These are phyloP conservation scores for Lachnellula suecica DNA, from an alignment of 2,329 filamentous ascomycete genomes.

Conservation along the genomic window DNA sequence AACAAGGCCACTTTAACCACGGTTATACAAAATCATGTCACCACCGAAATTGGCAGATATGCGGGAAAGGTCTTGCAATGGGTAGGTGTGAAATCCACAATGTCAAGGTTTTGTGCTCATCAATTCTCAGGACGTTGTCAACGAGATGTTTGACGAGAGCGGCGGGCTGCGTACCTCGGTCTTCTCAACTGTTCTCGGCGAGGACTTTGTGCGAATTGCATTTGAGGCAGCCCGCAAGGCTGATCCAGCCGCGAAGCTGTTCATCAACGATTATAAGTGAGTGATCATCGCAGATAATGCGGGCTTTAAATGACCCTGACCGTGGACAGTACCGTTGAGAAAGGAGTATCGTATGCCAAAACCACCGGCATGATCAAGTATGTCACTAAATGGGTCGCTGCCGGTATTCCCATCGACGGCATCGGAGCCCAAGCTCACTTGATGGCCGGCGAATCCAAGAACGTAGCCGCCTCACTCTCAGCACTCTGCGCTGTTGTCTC, in stretches of 20 bases:
- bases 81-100: conserved; percentile 19
- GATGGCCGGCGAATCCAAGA: conserved; percentile 12
- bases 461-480: conserved; percentile 33
- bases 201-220: conserved; percentile 67
- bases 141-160: conserved; percentile 57
- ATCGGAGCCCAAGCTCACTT: conserved; percentile 36
- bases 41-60: conserved; percentile 54
- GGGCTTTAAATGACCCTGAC: conserved; percentile 47
- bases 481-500: conserved; percentile 53
- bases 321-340: conserved; percentile 23
- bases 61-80: conserved; percentile 62
- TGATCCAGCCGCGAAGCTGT: conserved; percentile 65
- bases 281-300: no score
- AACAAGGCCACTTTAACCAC: conserved; percentile 50
- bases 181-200: conserved; percentile 66
- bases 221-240: conserved; percentile 65
- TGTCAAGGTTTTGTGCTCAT: neutral
- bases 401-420: conserved; percentile 62
- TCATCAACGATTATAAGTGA: conserved; percentile 72
- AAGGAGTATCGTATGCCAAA: conserved; percentile 52
- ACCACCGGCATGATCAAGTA: conserved; percentile 49
- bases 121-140: conserved; percentile 52
- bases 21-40: conserved; percentile 60
- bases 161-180: conserved; percentile 53
- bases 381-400: conserved; percentile 60